These are phyloP conservation scores for Capronia americana DNA, from an alignment of 2,329 filamentous ascomycete species.

Conservation along the genomic window DNA sequence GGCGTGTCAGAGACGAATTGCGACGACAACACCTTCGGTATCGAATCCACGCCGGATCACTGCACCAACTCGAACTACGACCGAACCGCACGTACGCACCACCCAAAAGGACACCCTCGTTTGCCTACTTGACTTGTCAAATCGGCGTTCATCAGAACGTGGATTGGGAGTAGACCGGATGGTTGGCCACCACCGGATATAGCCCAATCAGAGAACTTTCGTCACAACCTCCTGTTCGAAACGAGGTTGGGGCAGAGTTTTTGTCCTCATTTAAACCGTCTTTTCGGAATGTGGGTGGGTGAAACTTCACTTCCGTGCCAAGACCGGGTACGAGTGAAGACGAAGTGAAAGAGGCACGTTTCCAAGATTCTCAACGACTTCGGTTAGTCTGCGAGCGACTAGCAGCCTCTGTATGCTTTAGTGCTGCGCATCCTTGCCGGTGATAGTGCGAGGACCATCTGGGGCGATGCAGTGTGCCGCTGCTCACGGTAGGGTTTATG, in stretches of 20 bases:
- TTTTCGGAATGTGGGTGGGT: not conserved
- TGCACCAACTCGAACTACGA: not conserved
- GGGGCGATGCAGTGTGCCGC: not conserved
- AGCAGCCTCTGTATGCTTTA: not conserved
- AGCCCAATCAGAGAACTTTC: not conserved
- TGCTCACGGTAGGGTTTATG: not conserved
- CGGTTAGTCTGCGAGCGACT: not conserved
- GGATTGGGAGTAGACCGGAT: not conserved
- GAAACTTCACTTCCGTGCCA: not conserved
- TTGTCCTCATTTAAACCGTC: not conserved
- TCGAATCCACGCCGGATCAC: not conserved
- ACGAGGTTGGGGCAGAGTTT: not conserved
- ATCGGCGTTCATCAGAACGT: not conserved
- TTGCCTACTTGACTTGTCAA: constrained; percentile 2
- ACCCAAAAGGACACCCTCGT: too few species aligned
- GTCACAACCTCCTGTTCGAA: not conserved
- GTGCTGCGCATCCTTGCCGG: not conserved
- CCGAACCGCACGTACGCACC: not conserved
- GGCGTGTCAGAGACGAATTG: constrained; percentile 1
- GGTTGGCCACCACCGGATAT: constrained; percentile 1
- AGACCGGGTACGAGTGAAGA: not conserved
- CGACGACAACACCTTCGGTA: not conserved
- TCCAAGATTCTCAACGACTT: not conserved
- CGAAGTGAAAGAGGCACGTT: not conserved
- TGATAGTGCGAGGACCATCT: not conserved